Evolutionary conservation across 148 eudicot species (phyloP).

Genomic region (Persicaria maculosa): DNA sequence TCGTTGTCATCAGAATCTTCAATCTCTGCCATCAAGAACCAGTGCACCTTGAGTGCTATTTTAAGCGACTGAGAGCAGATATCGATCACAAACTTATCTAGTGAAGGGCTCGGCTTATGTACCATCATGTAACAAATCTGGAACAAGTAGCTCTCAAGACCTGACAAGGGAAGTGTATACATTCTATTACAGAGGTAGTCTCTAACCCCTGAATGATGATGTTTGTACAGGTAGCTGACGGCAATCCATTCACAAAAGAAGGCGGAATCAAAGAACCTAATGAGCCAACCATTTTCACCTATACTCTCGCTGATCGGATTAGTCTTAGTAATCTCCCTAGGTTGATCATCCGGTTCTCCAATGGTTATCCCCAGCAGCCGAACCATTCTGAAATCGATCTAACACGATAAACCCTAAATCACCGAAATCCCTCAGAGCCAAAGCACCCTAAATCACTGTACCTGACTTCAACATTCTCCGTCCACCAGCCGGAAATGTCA

Average conservation of each 20-base stretch:
- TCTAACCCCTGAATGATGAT: conserved; percentile 84
- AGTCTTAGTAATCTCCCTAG: conserved; percentile 80
- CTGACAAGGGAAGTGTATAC: conserved; percentile 89
- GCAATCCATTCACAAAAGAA: conserved; percentile 99
- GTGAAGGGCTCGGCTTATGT: conserved; percentile 91
- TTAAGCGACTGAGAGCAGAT: conserved; percentile 67
- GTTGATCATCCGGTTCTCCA: conserved; percentile 64
- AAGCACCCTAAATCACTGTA: neutral
- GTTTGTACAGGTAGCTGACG: conserved; percentile 93
- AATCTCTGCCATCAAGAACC: conserved; percentile 96
- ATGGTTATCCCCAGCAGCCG: conserved; percentile 65
- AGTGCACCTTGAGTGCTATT: conserved; percentile 89
- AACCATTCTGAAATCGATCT: conserved; percentile 47
- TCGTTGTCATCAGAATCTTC: conserved; percentile 94
- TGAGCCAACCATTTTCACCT: conserved; percentile 91
- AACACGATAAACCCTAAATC: conserved; percentile 34
- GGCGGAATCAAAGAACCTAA: conserved; percentile 89
- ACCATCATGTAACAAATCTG: conserved; percentile 92
- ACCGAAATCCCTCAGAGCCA: neutral
- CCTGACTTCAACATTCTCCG: neutral
- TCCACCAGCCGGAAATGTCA: neutral
- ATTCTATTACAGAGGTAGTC: conserved; percentile 92
- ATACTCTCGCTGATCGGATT: conserved; percentile 58
- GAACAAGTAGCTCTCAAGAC: conserved; percentile 89
- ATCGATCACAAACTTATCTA: conserved; percentile 94